phyloP scores from a whole-genome alignment of 306 rosid genomes.

The Phaseolus lunatus region DNA sequence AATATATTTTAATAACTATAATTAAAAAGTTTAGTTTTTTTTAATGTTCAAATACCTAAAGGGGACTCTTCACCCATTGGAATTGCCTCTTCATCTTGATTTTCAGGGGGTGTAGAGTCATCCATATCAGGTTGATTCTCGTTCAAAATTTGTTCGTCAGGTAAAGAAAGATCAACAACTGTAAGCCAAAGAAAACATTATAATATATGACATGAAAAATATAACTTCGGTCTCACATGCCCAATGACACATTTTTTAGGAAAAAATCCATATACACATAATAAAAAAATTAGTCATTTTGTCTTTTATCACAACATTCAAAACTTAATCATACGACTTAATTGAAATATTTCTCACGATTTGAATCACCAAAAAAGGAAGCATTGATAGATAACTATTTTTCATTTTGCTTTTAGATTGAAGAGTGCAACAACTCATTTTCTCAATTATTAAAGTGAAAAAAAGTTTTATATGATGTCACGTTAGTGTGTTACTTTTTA shows the following conservation, averaged over 20 bases:
- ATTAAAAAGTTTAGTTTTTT: conserved; percentile 1
- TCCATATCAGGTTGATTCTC: conserved; percentile 79
- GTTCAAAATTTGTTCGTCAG: conserved; percentile 72
- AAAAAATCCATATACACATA: neutral
- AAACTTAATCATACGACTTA: conserved; percentile 1
- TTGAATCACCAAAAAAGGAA: conserved; percentile 1
- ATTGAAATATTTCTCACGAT: neutral
- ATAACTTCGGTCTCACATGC: neutral
- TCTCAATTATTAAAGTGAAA: neutral
- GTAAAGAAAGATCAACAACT: conserved; percentile 68
- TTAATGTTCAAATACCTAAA: conserved; percentile 59
- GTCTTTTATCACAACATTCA: neutral
- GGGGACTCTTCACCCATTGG: conserved; percentile 81
- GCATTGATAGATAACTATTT: too few relatives aligned
- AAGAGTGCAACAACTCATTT: neutral
- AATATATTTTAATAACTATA: neutral
- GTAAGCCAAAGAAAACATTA: conserved; percentile 28
- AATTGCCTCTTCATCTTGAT: conserved; percentile 75
- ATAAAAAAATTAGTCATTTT: neutral
- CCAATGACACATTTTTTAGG: neutral
- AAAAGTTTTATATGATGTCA: neutral
- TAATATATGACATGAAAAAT: conserved; percentile 15
- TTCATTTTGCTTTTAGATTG: neutral
- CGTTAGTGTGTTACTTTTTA: neutral
- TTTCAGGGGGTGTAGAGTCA: conserved; percentile 61